Percentiles rank a stretch among this genome's conserved stretches.
These are phyloP conservation scores for Russula emetica DNA, from an alignment of 768 basidiomycete genomes.

Conservation along the genomic window DNA sequence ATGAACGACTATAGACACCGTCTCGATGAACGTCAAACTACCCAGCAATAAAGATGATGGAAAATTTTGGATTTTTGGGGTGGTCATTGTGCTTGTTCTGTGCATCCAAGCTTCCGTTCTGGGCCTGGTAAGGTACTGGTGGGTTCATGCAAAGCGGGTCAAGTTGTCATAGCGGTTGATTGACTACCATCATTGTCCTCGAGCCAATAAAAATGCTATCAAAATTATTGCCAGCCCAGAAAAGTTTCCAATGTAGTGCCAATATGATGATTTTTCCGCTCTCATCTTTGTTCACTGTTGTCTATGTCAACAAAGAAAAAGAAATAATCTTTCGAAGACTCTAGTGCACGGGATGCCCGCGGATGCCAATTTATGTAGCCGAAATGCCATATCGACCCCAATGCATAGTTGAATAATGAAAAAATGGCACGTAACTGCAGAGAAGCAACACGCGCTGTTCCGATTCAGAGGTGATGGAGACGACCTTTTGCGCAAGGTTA, in stretches of 20 bases:
- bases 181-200: background rate
- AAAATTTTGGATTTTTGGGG: conserved; percentile 52
- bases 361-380: conserved; percentile 29
- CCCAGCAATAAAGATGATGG: conserved; percentile 51
- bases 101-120: conserved; percentile 46
- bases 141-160: conserved; percentile 45
- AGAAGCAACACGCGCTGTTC: conserved; percentile 59
- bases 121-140: conserved; percentile 57
- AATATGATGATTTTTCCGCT: background rate
- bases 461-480: conserved; percentile 44
- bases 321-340: conserved; percentile 10
- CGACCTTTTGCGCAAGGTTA: conserved; percentile 34
- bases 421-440: conserved; percentile 71
- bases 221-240: too few relatives aligned
- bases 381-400: conserved; percentile 65
- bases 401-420: conserved; percentile 66
- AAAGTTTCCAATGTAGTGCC: too few relatives aligned
- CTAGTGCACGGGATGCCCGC: conserved; percentile 10
- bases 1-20: conserved; percentile 45
- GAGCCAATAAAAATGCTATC: too few relatives aligned
- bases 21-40: conserved; percentile 62
- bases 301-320: too few relatives aligned
- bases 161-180: background rate
- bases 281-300: background rate
- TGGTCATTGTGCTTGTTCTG: conserved; percentile 46